These are phyloP conservation scores for Coemansia sp. DNA, from an alignment of 192 early-diverging fungal genomes.

Conservation along the genomic window DNA sequence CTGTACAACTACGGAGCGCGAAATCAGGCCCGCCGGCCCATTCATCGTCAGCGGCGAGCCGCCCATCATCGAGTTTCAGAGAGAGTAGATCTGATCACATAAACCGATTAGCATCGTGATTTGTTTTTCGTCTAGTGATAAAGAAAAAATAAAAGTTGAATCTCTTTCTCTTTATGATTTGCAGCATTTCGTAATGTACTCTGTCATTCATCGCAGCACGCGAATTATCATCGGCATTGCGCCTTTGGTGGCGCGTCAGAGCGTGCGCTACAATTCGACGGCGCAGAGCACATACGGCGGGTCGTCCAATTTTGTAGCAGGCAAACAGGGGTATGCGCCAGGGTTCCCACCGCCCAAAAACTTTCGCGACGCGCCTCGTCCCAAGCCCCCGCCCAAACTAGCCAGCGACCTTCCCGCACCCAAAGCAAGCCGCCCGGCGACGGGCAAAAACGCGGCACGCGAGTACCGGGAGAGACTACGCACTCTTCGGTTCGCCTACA, in stretches of 20 bases:
- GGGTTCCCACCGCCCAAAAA: constrained; percentile 49
- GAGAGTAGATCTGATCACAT: no score
- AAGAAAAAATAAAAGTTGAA: not conserved
- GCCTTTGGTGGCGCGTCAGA: not conserved
- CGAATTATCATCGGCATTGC: not conserved
- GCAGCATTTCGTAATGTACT: no score
- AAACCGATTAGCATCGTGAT: no score
- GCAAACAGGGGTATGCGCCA: constrained; percentile 51
- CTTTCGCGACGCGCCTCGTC: not conserved
- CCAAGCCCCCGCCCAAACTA: constrained; percentile 2
- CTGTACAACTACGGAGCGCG: not conserved
- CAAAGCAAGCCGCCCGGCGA: not conserved
- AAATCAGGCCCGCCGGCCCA: constrained; percentile 11
- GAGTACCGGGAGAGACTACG: constrained; percentile 31
- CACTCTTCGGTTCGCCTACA: constrained; percentile 31
- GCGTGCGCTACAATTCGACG: no score
- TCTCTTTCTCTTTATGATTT: not conserved
- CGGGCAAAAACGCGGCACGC: constrained; percentile 8
- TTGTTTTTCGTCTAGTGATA: no score
- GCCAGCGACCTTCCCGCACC: constrained; percentile 24
- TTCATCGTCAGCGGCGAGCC: constrained; percentile 9
- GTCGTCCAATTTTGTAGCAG: constrained; percentile 38
- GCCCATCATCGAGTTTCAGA: not conserved
- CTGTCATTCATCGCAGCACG: not conserved
- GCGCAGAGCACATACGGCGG: no score